Evolutionary conservation across 108 stramenopile genomes (phyloP).

Genomic region (Tribonema minus): DNA sequence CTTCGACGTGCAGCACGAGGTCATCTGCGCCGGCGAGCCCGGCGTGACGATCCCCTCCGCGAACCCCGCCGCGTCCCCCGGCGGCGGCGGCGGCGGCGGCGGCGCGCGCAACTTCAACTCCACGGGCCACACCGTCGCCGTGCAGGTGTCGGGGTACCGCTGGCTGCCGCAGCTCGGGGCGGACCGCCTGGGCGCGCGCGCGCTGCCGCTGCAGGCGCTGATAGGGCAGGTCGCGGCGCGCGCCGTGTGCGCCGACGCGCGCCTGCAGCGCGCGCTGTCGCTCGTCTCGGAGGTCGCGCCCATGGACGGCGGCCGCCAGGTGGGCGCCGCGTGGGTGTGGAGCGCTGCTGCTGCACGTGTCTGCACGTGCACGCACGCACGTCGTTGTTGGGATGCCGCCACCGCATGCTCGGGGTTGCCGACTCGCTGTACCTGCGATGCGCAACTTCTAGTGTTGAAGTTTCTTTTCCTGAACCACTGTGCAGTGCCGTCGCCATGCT

Average conservation of each 20-base stretch:
- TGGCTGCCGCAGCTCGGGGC: conserved; percentile 71
- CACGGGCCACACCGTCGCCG: conserved; percentile 64
- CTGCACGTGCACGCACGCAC: too few species aligned
- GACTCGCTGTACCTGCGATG: too few species aligned
- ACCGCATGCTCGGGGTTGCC: too few species aligned
- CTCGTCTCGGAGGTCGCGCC: conserved; percentile 76
- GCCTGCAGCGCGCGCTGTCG: conserved; percentile 71
- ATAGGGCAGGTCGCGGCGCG: conserved; percentile 54
- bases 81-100: background rate
- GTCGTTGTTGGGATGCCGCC: too few species aligned
- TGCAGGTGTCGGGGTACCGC: conserved; percentile 80
- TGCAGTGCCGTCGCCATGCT: too few species aligned
- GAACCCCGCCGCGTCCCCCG: background rate
- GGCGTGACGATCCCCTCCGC: conserved; percentile 16
- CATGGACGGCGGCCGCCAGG: conserved; percentile 77
- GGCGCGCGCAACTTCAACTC: background rate
- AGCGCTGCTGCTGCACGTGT: too few species aligned
- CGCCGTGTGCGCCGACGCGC: conserved; percentile 68
- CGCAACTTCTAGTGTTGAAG: too few species aligned
- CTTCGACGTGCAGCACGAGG: conserved; percentile 65
- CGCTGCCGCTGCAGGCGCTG: conserved; percentile 65
- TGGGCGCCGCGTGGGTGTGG: too few species aligned
- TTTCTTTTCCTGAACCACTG: too few species aligned
- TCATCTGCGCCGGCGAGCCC: background rate
- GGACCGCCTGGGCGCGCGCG: conserved; percentile 75